These are phyloP conservation scores for Bipolaris cookei DNA, from an alignment of 2,329 filamentous ascomycete species.

Conservation along the genomic window DNA sequence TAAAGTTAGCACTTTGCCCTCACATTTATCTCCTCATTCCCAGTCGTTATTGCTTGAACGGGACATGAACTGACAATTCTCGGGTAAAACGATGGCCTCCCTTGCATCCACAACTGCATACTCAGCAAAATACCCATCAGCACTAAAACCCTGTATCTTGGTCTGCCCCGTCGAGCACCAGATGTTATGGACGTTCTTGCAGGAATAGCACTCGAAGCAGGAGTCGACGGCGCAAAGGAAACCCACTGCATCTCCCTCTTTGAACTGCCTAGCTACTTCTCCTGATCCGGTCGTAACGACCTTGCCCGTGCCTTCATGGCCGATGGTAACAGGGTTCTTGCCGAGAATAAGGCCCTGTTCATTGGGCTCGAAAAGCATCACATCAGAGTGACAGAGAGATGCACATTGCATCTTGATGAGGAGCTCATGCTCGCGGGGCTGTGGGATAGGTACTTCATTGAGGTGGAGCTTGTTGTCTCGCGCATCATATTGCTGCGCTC, in stretches of 20 bases:
- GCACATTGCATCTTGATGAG: slow-evolving; percentile 50
- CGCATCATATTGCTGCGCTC: slow-evolving; percentile 42
- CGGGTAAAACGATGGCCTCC: slow-evolving; percentile 37
- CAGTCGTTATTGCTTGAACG: not conserved
- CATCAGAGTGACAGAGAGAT: slow-evolving; percentile 51
- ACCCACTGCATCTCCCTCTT: slow-evolving; percentile 40
- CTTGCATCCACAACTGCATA: slow-evolving; percentile 41
- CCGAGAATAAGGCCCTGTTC: slow-evolving; percentile 42
- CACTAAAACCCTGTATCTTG: slow-evolving; percentile 40
- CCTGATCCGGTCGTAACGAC: slow-evolving; percentile 36
- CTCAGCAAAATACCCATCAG: slow-evolving; percentile 42
- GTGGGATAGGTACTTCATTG: slow-evolving; percentile 55
- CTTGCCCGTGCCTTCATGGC: slow-evolving; percentile 42
- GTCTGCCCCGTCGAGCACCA: slow-evolving; percentile 40
- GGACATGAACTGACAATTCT: slow-evolving; percentile 26
- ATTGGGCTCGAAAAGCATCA: slow-evolving; percentile 48
- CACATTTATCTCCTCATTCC: not conserved
- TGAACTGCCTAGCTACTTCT: slow-evolving; percentile 36
- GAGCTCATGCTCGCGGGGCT: slow-evolving; percentile 51
- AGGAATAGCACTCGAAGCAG: slow-evolving; percentile 42
- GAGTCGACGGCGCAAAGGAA: slow-evolving; percentile 44
- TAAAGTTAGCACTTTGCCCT: slow-evolving; percentile 4
- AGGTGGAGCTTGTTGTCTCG: slow-evolving; percentile 49
- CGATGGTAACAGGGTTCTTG: slow-evolving; percentile 43
- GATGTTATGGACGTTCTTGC: slow-evolving; percentile 38